Evolutionary conservation across 1,284 basidiomycete genomes (phyloP).

Genomic region (Tilletiaria anomala): DNA sequence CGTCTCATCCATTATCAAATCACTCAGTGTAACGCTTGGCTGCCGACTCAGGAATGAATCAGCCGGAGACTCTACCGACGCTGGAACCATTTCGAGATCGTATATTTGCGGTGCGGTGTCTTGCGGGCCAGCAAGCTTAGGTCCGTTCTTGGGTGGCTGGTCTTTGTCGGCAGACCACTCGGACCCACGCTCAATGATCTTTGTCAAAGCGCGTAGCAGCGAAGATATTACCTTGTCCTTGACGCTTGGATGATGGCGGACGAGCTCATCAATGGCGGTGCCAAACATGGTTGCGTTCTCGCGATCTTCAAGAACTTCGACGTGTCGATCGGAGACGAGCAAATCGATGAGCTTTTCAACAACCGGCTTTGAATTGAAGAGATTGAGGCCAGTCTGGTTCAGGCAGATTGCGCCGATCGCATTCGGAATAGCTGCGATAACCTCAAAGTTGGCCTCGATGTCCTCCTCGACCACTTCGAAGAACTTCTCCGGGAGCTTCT

Average conservation of each 20-base stretch:
- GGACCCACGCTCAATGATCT: no score
- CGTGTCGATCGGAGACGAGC: conserved; percentile 69
- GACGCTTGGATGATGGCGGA: conserved; percentile 82
- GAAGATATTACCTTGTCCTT: conserved; percentile 60
- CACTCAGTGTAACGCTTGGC: conserved; percentile 12
- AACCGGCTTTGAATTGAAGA: conserved; percentile 57
- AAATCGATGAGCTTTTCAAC: conserved; percentile 71
- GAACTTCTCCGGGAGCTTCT: conserved; percentile 73
- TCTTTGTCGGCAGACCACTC: conserved; percentile 8
- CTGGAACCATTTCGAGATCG: neutral
- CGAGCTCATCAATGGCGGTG: conserved; percentile 79
- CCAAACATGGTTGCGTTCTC: conserved; percentile 83
- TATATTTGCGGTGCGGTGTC: no score
- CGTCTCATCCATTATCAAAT: conserved; percentile 13
- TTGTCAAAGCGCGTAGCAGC: neutral
- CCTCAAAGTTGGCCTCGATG: conserved; percentile 54
- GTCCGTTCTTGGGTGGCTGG: neutral
- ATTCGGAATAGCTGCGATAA: conserved; percentile 80
- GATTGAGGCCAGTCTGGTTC: conserved; percentile 74
- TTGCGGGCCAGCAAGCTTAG: neutral
- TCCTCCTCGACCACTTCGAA: conserved; percentile 70
- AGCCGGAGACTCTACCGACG: neutral
- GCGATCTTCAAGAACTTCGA: conserved; percentile 77
- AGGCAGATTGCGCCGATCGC: conserved; percentile 93
- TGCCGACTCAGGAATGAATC: no score